phyloP scores from a whole-genome alignment of 2,329 filamentous ascomycete genomes.

The Ophiostoma tasmaniense region DNA sequence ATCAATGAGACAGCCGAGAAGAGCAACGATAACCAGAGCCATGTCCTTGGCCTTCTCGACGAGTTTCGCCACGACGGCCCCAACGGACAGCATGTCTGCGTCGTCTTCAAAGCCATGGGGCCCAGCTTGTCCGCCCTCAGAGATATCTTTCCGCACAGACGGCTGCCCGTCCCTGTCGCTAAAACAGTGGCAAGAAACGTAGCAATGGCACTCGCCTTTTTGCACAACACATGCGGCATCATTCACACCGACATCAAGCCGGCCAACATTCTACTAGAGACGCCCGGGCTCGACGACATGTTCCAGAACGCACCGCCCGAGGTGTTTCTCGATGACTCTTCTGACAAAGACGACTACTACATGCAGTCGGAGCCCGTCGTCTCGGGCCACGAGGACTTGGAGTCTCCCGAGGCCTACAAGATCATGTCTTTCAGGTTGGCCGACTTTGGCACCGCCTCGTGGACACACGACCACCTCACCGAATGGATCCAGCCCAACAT shows the following conservation, averaged over 20 bases:
- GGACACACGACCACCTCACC: not conserved
- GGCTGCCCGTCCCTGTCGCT: conserved; percentile 7
- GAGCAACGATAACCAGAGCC: no score
- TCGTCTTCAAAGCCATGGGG: not conserved
- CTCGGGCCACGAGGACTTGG: conserved; percentile 3
- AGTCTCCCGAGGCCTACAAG: not conserved
- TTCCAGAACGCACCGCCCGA: conserved; percentile 9
- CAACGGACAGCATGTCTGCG: no score
- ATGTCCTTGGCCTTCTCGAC: no score
- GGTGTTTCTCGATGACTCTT: not conserved
- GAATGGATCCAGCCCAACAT: conserved; percentile 15
- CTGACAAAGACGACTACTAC: conserved; percentile 6
- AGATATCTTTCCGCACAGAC: conserved; percentile 1
- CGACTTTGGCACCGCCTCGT: conserved; percentile 12
- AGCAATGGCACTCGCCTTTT: conserved; percentile 8
- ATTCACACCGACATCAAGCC: conserved; percentile 15
- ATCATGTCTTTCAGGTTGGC: conserved; percentile 8
- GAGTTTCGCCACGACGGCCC: no score
- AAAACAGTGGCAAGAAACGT: conserved; percentile 1
- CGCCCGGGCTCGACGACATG: conserved; percentile 8
- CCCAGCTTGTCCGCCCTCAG: not conserved
- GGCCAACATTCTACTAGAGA: conserved; percentile 8
- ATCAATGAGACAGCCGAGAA: no score
- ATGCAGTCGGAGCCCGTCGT: conserved; percentile 8
- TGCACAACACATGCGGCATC: conserved; percentile 9